Base-by-base conservation (phyloP, 805 yeast genomes). In the Zygosaccharomyces kombuchaensis region DNA sequence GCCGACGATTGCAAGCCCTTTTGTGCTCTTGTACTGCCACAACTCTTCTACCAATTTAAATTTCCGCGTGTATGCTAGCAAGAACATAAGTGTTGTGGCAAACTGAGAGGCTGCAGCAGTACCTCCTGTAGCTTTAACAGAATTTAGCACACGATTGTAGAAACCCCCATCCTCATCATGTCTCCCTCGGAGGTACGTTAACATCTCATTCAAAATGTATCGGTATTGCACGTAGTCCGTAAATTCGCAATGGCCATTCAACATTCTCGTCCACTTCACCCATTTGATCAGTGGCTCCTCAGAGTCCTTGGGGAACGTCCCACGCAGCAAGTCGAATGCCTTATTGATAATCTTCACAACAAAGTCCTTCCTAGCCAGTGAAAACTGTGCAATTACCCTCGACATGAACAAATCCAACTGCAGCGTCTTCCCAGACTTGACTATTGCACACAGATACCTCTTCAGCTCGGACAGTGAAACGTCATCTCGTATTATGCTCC, bases 11-110 rank as follows among this genome's bases (percentile, higher is more conserved):
- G 55, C 54, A 9, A 58, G 42, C 1, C 47, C 37, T 12, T 57
- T 53, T 2, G 45, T 46, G 1, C 39, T 26, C 48, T 72, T 71
- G 43, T 57, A 57, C 9, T 53, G 36, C 73, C 74, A 72, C 5
- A 70, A 19, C 0, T 14, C 34, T 40, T 56, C 57, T 2, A 57
- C 57, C 13, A 39, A 13, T 8, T 25, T 22, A 42, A 54, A 54
- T 7, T 46, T 44, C 22, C 51, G 44, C 14, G 45, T 40, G 30
- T 56, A 51, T 3, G 56, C 21, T 1, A 50, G 42, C 30, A 62
- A 30, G 13, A 45, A 54, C 21, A 65, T 54, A 17, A 65, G 32
- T 1, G 67, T 63, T 7, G 63, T 53, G 1, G 64, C 50, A 12
- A 60, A 45, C 40, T 63, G 67, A 6, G 63, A 59, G n/a, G 58